Base-by-base conservation (phyloP, 2,329 filamentous ascomycete species). In the Seiridium cupressi region DNA sequence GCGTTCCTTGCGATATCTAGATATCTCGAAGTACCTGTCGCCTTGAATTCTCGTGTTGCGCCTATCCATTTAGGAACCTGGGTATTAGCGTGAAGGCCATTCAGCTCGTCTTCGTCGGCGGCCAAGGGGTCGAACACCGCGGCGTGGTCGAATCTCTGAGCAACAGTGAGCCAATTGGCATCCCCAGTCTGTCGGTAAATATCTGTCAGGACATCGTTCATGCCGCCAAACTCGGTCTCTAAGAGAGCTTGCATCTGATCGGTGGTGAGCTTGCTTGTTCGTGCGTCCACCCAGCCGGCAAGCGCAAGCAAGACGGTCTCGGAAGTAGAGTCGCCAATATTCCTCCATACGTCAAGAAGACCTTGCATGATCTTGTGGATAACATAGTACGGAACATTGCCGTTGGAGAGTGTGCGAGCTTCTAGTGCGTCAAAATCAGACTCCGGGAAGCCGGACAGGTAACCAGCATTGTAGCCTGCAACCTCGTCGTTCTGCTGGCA, bases 1-100 rank as follows among this genome's bases (percentile, higher is more conserved):
- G 81, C 80, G 59, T 84, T 83, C 4, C 67, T 70, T 0, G 81
- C 81, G 58, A 84, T 81, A 32, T 80, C 75, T 6, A 73, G 72
- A 62, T 84, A 84, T 4, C 72, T 70, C 11, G 71, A 61, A 6
- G 72, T 72, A 2, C 80, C 80, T 0, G 80, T 81, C 2, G 78
- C 77, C 61, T 80, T 79, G 67, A 78, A 84, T 67, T 83, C 77
- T 2, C 74, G 74, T 0, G 74, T 71, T 1, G 79, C 79, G 7
- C 81, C 81, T 11, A 84, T 81, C 79, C 80, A 83, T 61, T 84
- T 84, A 3, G 81, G 81, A 1, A 83, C 74, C 53, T 84, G 77
- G 0, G 81, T 84, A 63, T 84, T 84, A 48, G 81, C 81, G 59
- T 84, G 82, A 3, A 80, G 67, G 0, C 81, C 81, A 51, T 75